Evolutionary conservation across 2,329 filamentous ascomycete genomes (phyloP), one percentile per base, ranked within the genome.

Genomic region (Zasmidium angulare): DNA sequence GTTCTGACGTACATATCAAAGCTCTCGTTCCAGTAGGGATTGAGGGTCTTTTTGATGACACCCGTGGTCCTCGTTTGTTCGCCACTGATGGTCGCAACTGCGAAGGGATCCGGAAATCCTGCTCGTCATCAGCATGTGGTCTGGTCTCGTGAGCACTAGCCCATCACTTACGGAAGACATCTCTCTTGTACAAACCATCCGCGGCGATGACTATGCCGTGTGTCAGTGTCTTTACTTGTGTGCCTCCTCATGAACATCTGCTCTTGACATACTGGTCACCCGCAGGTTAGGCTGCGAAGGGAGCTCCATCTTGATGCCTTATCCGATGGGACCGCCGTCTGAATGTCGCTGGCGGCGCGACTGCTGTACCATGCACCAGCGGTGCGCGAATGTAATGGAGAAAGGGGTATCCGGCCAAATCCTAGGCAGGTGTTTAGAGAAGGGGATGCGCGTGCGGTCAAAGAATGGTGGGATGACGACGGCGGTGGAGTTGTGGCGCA

Each of bases 11-110:
- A 98, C 95, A 99, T 89, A 77, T 99, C 95, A 80, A 99, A 99
- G 74, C 87, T 92, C 81, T 99, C 95, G 77, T 99, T 99, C 95
- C 95, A 99, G 77, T 99, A 99, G n/a, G 95, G 95, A 77, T 97
- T 98, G 77, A 99, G 81, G 11, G 95, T 98, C 79, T 95, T 90
- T 79, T 97, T 98, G 76, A 95, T 96, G 68, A 98, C 95, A 40
- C 89, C 89, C 11, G 95, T 99, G n/a, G 95, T 98, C 78, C 93
- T 91, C 59, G 95, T 99, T 81, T 99, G 95, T 78, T 99, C 95
- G 76, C 95, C 95, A 78, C 93, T 93, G 78, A 98, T 87, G 59
- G 95, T 99, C 69, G 93, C 93, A 66, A 99, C 95, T 49, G 95
- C 93, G 75, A 99, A 99, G 22, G 95, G 95, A 77, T 99, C 95